A percentile compares a stretch with the other conserved stretches of the same genome.
These are phyloP conservation scores for Cadophora sp. DNA, from an alignment of 2,329 filamentous ascomycete species.

Conservation along the genomic window DNA sequence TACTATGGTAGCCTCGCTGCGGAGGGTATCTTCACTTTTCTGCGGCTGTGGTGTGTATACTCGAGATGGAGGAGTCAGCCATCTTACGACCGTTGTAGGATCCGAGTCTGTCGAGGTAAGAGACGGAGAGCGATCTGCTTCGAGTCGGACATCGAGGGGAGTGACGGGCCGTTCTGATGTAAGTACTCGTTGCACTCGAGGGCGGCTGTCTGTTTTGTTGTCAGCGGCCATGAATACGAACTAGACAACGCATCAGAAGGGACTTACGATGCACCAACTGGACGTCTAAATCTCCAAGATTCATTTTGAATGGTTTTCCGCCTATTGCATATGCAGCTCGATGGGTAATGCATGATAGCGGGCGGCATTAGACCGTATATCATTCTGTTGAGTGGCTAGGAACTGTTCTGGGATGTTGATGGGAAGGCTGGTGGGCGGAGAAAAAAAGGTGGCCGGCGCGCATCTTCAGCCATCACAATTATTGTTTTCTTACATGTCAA, in stretches of 20 bases:
- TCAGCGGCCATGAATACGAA: constrained; percentile 25
- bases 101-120: constrained; percentile 36
- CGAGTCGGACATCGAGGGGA: constrained; percentile 34
- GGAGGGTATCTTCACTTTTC: constrained; percentile 20
- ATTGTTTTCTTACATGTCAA: constrained; percentile 24
- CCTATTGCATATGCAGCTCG: constrained; percentile 37
- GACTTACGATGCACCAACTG: constrained; percentile 39
- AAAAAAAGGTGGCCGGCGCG: constrained; percentile 29
- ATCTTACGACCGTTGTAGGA: constrained; percentile 39
- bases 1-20: constrained; percentile 26
- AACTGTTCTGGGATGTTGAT: constrained; percentile 8
- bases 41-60: constrained; percentile 22
- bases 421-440: constrained; percentile 30
- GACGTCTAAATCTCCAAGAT: constrained; percentile 37
- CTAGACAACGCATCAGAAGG: constrained; percentile 28
- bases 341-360: constrained; percentile 39
- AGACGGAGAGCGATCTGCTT: constrained; percentile 37
- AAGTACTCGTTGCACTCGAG: constrained; percentile 34
- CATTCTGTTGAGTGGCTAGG: constrained; percentile 35
- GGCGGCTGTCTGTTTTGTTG: constrained; percentile 33
- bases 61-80: constrained; percentile 38
- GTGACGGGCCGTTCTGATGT: constrained; percentile 33
- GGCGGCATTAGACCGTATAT: constrained; percentile 31
- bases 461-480: constrained; percentile 35
- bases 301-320: constrained; percentile 38